A percentile compares a stretch with the other conserved stretches of the same genome.
phyloP scores from a whole-genome alignment of 129 eudicot species.

The Centella asiatica region DNA sequence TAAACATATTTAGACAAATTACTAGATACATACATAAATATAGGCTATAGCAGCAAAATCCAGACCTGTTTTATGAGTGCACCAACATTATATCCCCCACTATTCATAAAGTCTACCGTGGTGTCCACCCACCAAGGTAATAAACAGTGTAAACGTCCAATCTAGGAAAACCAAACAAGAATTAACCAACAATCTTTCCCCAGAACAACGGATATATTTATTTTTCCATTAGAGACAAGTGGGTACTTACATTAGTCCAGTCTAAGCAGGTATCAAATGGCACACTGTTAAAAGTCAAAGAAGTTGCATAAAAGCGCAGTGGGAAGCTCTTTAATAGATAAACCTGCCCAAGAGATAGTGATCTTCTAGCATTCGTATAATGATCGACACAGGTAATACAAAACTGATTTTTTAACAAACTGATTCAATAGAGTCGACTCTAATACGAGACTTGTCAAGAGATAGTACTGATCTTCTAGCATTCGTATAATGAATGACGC shows the following conservation, averaged over 20 bases:
- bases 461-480: too few species aligned
- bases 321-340: constrained; percentile 56
- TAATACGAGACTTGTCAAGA: too few species aligned
- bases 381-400: too few species aligned
- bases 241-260: constrained; percentile 35
- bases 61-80: constrained; percentile 55
- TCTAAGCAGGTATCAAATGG: constrained; percentile 57
- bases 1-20: too few species aligned
- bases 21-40: too few species aligned
- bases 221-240: background rate
- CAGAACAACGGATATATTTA: background rate
- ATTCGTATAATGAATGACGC: background rate
- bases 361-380: background rate
- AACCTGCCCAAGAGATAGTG: constrained; percentile 43
- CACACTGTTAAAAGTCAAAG: constrained; percentile 40
- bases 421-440: too few species aligned
- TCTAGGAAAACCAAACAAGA: constrained; percentile 26
- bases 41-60: background rate
- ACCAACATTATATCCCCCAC: constrained; percentile 81
- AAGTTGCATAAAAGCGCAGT: constrained; percentile 75
- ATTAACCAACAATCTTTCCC: background rate
- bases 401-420: too few species aligned
- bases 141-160: constrained; percentile 71
- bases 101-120: constrained; percentile 75
- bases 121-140: constrained; percentile 93